Evolutionary conservation across 2,329 filamentous ascomycete species (phyloP), one percentile per base, ranked within the genome.

Genomic region (Ceratocystiopsis minuta): DNA sequence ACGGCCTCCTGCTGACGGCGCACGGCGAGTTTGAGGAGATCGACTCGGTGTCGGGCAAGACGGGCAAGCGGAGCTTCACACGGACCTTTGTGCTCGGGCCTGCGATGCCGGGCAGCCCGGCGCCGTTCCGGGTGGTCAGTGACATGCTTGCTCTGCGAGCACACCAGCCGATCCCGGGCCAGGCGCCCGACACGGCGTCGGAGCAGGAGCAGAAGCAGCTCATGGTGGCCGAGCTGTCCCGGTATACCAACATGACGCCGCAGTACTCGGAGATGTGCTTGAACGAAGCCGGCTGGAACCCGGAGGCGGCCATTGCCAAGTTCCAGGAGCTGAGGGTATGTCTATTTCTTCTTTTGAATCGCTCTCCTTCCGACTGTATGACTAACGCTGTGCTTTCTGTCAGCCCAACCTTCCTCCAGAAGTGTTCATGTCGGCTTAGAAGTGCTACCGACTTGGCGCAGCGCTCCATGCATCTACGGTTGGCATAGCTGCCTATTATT

Each of bases 11-110:
- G 39, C 72, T 92, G 49, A 78, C 72, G 9, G 68, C 88, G n/a
- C 81, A 90, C 51, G 82, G 85, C 47, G 81, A 88, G 52, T 92
- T 85, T 46, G 77, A 88, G 39, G 86, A 94, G 54, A 63, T 78
- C 16, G 72, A 81, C 49, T 57, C 62, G 4, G 58, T 59, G 15
- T 69, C 67, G 17, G 64, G 68, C 38, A 67, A 70, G 37, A 70
- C 69, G 36, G 67, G 74, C 34, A 73, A 77, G 50, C 77, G 85
- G 46, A 85, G 80, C 56, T 93, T 93, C 58, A 84, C 86, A 42
- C 76, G 86, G 40, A 80, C 75, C 0, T 85, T 92, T 54, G 64
- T 87, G 35, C 67, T 93, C 16, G 83, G 83, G 0, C 84, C 85
- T 1, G 83, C 81, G 31, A 68, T 68, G 32, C 72, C 75, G 0